Conservation (phyloP, 331 rosid species). For the Acacia concinna region DNA sequence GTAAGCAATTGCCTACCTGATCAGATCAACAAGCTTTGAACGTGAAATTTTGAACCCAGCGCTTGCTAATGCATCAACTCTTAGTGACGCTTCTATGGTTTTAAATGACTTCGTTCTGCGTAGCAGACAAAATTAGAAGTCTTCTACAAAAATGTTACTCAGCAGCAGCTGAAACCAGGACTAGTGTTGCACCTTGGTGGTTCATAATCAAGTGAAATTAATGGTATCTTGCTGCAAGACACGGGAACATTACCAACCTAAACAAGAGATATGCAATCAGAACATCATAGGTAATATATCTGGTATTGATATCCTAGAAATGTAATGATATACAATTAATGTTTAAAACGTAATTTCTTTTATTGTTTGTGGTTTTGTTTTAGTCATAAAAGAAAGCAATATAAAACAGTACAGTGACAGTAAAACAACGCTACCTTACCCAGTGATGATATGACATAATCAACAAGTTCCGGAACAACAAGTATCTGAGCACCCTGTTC, state of each 20-base stretch:
- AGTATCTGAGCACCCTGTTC: conserved; percentile 83
- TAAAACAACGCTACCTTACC: conserved; percentile 60
- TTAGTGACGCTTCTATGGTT: conserved; percentile 73
- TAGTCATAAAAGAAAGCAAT: conserved; percentile 11
- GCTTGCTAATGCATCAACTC: conserved; percentile 95
- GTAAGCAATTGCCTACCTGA: conserved; percentile 50
- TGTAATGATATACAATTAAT: conserved; percentile 1
- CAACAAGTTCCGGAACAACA: conserved; percentile 82
- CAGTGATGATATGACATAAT: conserved; percentile 63
- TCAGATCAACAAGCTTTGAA: conserved; percentile 82
- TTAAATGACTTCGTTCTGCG: conserved; percentile 80
- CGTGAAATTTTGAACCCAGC: conserved; percentile 93
- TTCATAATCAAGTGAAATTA: conserved; percentile 86
- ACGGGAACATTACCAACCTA: conserved; percentile 92
- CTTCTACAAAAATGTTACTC: neutral
- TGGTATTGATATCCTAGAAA: neutral
- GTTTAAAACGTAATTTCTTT: neutral
- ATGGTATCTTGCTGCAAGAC: conserved; percentile 73
- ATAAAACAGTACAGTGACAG: conserved; percentile 6
- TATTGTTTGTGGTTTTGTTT: conserved; percentile 11
- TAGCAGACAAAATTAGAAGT: conserved; percentile 15
- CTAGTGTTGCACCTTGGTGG: conserved; percentile 61
- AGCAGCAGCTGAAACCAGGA: conserved; percentile 7
- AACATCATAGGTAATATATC: neutral
- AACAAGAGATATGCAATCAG: conserved; percentile 33